Base-by-base conservation (phyloP, 1,284 basidiomycete genomes). In the Coniferiporia sulphurascens region DNA sequence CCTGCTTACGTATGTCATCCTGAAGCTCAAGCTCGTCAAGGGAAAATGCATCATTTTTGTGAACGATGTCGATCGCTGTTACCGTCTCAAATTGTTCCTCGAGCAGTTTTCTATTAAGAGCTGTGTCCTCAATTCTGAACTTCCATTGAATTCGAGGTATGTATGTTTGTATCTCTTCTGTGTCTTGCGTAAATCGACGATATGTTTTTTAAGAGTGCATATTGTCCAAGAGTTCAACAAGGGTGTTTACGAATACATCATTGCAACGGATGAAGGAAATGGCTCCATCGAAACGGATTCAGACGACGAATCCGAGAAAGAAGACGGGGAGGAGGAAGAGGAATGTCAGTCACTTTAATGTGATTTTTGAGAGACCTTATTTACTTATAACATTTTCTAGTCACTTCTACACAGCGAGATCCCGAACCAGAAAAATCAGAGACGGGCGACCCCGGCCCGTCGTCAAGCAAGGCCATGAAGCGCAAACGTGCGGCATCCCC, bases 151-250 rank as follows among this genome's bases (percentile, higher is more conserved):
- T 69, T 96, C 93, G 22, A 82, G 95, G 85, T 85, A 62, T 38
- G 72, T 63, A 38, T 27, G 27, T 5, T 27, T 27, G 27, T 5
- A 27, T 27, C 27, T 5, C 27, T 44, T 15, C 44, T n/a, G 17
- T 17, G 46, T 4, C 8, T 56, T 35, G 8, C 41, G 12, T 36
- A 13, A 34, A 49, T 45, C 5, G 27, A 27, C 27, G 5, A 27
- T 27, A 5, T 27, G 27, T 66, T 50, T 65, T 52, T 53, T 21
- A 44, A 93, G 92, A 72, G 98, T 96, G 70, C 97, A 99, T 70
- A 91, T 92, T 4, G 96, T 99, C 1, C 95, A 99, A 69, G 96
- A 98, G 74, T 99, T 99, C 72, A 98, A 99, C 75, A 93, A 95
- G 68, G 97, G 97, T 6, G 93, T 96, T 10, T 99, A 98, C 70